Conservation (phyloP, 2,329 filamentous ascomycete genomes). For the Aspergillus luchuensis region DNA sequence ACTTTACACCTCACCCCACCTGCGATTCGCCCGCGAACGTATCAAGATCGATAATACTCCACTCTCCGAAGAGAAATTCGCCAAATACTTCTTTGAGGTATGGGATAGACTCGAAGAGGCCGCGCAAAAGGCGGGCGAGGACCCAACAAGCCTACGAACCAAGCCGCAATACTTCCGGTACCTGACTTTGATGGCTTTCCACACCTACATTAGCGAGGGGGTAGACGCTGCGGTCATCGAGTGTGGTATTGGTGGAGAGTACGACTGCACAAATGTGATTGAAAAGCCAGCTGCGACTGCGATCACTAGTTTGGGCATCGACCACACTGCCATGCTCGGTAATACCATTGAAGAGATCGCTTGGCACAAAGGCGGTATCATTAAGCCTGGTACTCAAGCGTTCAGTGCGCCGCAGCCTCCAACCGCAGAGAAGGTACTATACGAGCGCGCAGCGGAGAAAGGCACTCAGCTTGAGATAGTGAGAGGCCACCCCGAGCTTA, state of each 20-base stretch:
- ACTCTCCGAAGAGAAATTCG: conserved; percentile 68
- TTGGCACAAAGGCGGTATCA: conserved; percentile 90
- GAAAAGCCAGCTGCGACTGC: conserved; percentile 68
- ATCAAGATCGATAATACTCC: conserved; percentile 77
- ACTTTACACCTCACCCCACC: conserved; percentile 82
- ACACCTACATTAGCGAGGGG: conserved; percentile 75
- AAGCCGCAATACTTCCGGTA: conserved; percentile 95
- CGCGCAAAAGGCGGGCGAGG: conserved; percentile 53
- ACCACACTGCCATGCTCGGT: conserved; percentile 80
- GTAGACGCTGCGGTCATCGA: conserved; percentile 82
- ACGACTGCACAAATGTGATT: conserved; percentile 88
- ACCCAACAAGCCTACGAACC: conserved; percentile 55
- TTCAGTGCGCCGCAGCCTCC: conserved; percentile 64
- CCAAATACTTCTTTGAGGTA: conserved; percentile 77
- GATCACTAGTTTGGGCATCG: conserved; percentile 79
- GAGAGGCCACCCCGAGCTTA: conserved; percentile 49
- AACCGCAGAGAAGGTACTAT: conserved; percentile 58
- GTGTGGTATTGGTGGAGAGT: conserved; percentile 91
- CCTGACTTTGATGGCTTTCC: conserved; percentile 83
- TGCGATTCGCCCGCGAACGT: conserved; percentile 79
- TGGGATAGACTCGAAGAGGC: conserved; percentile 69
- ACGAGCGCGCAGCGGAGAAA: conserved; percentile 56
- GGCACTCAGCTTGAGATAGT: conserved; percentile 53
- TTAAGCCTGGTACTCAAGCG: conserved; percentile 66
- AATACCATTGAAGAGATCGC: conserved; percentile 77